These are phyloP conservation scores for Hymenoscyphus albidus DNA, from an alignment of 2,329 filamentous ascomycete genomes.

Conservation along the genomic window DNA sequence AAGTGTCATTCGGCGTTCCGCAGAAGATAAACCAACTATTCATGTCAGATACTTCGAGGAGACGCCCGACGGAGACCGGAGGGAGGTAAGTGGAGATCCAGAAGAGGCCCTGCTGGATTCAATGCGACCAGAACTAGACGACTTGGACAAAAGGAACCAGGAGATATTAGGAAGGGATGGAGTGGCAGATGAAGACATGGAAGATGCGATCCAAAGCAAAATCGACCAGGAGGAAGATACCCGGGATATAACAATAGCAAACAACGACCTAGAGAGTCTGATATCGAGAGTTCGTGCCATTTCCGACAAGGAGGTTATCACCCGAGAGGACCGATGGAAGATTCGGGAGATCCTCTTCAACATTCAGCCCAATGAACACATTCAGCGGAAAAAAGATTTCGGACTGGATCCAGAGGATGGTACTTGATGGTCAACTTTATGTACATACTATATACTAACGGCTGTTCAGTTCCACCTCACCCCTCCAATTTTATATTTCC, in stretches of 20 bases:
- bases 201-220: conserved; percentile 7
- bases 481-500: conserved; percentile 9
- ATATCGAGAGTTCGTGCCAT: conserved; percentile 14
- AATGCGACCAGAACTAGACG: conserved; percentile 2
- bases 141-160: neutral
- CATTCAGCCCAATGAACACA: conserved; percentile 11
- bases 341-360: conserved; percentile 18
- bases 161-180: conserved; percentile 3
- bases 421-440: neutral
- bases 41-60: conserved; percentile 30
- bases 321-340: conserved; percentile 14
- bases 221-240: conserved; percentile 11
- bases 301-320: conserved; percentile 15
- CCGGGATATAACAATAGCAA: conserved; percentile 7
- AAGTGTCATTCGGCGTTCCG: conserved; percentile 2
- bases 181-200: conserved; percentile 8
- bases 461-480: conserved; percentile 4
- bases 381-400: neutral
- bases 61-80: conserved; percentile 28
- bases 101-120: conserved; percentile 8
- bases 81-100: conserved; percentile 16
- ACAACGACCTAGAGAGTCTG: conserved; percentile 8
- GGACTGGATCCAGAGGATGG: neutral
- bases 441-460: neutral
- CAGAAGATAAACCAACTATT: conserved; percentile 15